phyloP scores from a whole-genome alignment of 352 stramenopile species.

The Globisporangium polare region DNA sequence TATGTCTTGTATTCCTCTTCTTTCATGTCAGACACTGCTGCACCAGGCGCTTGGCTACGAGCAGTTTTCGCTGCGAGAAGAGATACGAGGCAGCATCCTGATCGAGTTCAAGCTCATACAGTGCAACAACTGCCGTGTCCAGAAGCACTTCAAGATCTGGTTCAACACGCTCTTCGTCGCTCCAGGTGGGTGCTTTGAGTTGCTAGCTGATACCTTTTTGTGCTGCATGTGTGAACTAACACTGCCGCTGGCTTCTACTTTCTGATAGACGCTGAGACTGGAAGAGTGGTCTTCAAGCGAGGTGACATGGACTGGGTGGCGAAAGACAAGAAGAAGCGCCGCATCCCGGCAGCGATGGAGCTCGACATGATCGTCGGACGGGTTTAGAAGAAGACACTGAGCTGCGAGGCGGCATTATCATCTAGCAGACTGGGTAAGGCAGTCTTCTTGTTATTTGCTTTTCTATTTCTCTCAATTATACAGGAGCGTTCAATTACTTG shows the following conservation, averaged over 20 bases:
- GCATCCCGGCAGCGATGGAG: constrained; percentile 60
- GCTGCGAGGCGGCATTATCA: neutral
- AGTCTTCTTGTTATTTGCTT: neutral
- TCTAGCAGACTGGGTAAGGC: neutral
- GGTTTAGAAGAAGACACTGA: neutral
- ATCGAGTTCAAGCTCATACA: constrained; percentile 52
- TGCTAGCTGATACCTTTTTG: constrained; percentile 4
- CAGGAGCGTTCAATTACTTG: constrained; percentile 28
- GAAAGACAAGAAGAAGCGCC: constrained; percentile 56
- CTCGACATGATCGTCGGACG: constrained; percentile 39
- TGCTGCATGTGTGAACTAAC: neutral
- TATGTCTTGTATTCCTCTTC: neutral
- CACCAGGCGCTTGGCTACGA: constrained; percentile 50
- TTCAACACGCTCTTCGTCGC: constrained; percentile 59
- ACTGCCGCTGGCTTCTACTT: neutral
- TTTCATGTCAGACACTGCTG: constrained; percentile 21
- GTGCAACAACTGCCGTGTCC: constrained; percentile 32
- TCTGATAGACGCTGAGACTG: constrained; percentile 29
- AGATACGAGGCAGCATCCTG: constrained; percentile 48
- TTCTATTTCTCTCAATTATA: neutral
- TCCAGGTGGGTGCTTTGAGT: constrained; percentile 16
- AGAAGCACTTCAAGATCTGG: constrained; percentile 75
- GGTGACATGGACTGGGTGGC: constrained; percentile 65
- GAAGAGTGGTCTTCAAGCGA: constrained; percentile 32
- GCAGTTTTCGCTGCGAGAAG: constrained; percentile 39